Evolutionary conservation across 2,329 filamentous ascomycete species (phyloP).

Genomic region (Trichocomaceae sp.): DNA sequence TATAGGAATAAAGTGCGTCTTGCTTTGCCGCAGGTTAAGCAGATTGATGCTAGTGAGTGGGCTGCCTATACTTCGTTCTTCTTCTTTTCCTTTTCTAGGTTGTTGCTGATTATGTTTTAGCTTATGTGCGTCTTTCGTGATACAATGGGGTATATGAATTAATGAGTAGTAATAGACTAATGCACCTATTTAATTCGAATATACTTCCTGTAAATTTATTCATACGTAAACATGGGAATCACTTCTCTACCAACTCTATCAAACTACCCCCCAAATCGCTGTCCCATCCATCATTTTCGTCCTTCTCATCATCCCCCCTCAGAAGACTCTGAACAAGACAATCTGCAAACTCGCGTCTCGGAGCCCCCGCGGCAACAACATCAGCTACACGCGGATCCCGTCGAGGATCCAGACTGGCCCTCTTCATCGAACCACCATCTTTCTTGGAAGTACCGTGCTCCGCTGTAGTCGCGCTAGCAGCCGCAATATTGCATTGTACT

Average conservation of each 20-base stretch:
- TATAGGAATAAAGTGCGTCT: conserved; percentile 92
- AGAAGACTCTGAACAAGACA: neutral
- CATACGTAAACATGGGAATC: too few species aligned
- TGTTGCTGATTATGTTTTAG: conserved; percentile 15
- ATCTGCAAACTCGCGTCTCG: conserved; percentile 9
- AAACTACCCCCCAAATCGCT: conserved; percentile 2
- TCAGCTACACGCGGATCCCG: conserved; percentile 5
- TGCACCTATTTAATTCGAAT: neutral
- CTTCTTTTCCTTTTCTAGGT: too few species aligned
- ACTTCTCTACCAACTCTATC: conserved; percentile 1
- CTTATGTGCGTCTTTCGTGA: conserved; percentile 26
- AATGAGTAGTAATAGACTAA: neutral
- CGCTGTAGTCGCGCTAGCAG: neutral
- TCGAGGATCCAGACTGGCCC: neutral
- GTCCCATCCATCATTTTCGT: neutral
- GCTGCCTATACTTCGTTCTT: too few species aligned
- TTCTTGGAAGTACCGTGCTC: neutral
- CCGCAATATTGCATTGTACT: neutral
- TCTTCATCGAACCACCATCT: neutral
- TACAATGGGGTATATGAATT: neutral
- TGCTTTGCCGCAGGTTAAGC: conserved; percentile 76
- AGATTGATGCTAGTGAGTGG: conserved; percentile 91
- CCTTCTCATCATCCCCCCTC: neutral
- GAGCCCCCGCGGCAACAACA: neutral
- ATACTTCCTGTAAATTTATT: too few species aligned